phyloP scores from a whole-genome alignment of 2,329 filamentous ascomycete species.

The Talaromyces sp. region DNA sequence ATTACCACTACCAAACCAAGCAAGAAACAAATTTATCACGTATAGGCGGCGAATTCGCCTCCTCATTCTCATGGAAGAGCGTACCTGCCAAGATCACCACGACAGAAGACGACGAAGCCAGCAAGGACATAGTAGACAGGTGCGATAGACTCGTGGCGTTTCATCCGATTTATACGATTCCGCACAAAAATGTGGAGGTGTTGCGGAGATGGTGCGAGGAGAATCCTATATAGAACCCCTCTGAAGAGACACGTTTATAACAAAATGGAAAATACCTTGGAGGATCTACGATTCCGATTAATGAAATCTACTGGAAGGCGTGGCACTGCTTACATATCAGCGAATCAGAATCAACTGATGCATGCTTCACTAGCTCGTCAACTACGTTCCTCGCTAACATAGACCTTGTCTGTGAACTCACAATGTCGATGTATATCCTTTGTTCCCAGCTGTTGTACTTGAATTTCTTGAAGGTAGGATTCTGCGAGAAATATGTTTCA shows the following conservation, averaged over 20 bases:
- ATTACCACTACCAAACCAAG: conserved; percentile 53
- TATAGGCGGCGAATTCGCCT: conserved; percentile 30
- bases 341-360: background rate
- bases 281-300: background rate
- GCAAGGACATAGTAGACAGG: conserved; percentile 11
- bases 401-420: background rate
- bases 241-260: background rate
- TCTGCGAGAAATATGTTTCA: no score
- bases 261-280: background rate
- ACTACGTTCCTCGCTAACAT: background rate
- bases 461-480: no score
- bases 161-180: conserved; percentile 84
- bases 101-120: conserved; percentile 64
- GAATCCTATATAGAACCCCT: background rate
- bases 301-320: background rate
- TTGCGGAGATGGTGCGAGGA: conserved; percentile 63
- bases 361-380: background rate
- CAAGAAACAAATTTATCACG: conserved; percentile 26
- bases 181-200: conserved; percentile 63
- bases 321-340: background rate
- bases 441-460: no score
- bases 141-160: conserved; percentile 65
- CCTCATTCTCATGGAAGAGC: conserved; percentile 40
- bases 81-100: conserved; percentile 46
- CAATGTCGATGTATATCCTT: no score